Percentiles rank a stretch among this genome's conserved stretches.
Conservation (phyloP, 139 green algal species). For the Chlamydomonas incerta region DNA sequence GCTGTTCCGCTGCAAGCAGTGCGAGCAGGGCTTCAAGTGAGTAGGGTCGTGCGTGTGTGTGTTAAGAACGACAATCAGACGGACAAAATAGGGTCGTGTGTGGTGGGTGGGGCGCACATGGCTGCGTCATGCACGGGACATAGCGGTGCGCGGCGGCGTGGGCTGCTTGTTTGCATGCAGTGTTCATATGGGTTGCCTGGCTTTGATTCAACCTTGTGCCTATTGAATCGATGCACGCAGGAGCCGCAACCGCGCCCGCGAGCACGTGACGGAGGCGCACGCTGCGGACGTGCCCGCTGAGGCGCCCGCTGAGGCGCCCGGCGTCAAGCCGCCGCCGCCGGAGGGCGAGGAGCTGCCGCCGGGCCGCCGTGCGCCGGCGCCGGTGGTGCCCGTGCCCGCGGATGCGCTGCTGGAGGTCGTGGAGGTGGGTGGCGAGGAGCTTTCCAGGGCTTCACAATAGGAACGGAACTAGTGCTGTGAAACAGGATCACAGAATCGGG, state of each 20-base stretch:
- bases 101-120: too few relatives aligned
- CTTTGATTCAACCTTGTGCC: not conserved
- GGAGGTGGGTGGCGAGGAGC: not conserved
- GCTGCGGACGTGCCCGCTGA: conserved; percentile 1
- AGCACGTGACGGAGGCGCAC: conserved; percentile 17
- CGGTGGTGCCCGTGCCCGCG: not conserved
- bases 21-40: conserved; percentile 45
- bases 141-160: too few relatives aligned
- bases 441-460: too few relatives aligned
- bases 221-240: not conserved
- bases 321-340: too few relatives aligned
- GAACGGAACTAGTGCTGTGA: too few relatives aligned
- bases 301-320: not conserved
- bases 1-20: conserved; percentile 29
- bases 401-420: conserved; percentile 13
- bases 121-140: too few relatives aligned
- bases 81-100: too few relatives aligned
- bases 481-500: too few relatives aligned
- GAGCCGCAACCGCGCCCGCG: conserved; percentile 31
- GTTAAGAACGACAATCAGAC: too few relatives aligned
- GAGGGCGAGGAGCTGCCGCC: not conserved
- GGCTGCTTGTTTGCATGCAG: too few relatives aligned
- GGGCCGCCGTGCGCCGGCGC: too few relatives aligned
- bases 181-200: not conserved
- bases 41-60: not conserved